Percentiles rank a stretch among this genome's conserved stretches.
phyloP scores from a whole-genome alignment of 208 protist genomes.

The Angomonas deanei region DNA sequence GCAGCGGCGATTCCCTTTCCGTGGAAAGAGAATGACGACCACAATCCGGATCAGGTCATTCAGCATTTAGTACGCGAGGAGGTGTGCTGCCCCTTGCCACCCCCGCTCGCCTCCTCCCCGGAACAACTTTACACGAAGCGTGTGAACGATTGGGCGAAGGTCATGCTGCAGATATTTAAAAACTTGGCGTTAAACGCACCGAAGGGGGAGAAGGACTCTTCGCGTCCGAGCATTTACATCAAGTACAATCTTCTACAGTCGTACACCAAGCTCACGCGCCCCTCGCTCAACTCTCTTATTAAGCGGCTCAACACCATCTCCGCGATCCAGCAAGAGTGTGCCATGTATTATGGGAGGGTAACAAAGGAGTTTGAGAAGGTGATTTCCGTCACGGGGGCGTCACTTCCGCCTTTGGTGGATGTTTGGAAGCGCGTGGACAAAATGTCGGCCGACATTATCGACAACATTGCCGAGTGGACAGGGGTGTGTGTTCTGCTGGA shows the following conservation, averaged over 20 bases:
- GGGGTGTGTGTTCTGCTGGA: conserved; percentile 12
- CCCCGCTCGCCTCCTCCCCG: background rate
- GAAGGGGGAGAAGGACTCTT: background rate
- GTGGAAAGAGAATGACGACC: background rate
- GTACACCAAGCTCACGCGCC: background rate
- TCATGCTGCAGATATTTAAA: background rate
- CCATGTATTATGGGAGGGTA: background rate
- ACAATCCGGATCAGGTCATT: background rate
- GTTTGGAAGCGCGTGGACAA: conserved; percentile 1
- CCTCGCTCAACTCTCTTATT: conserved; percentile 3
- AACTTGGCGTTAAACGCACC: background rate
- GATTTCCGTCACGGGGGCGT: background rate
- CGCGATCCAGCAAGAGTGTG: conserved; percentile 10
- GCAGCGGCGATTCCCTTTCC: too few species aligned
- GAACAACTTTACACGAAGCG: background rate
- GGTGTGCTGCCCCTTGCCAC: background rate
- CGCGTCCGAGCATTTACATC: background rate
- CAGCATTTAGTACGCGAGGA: background rate
- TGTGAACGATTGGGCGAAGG: background rate
- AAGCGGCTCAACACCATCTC: conserved; percentile 18
- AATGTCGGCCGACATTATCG: background rate
- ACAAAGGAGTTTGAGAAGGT: conserved; percentile 2
- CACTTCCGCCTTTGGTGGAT: background rate
- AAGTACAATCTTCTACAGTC: background rate
- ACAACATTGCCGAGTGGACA: background rate